These are phyloP conservation scores for Neurospora hispaniola DNA, from an alignment of 495 filamentous ascomycete genomes.

Conservation along the genomic window DNA sequence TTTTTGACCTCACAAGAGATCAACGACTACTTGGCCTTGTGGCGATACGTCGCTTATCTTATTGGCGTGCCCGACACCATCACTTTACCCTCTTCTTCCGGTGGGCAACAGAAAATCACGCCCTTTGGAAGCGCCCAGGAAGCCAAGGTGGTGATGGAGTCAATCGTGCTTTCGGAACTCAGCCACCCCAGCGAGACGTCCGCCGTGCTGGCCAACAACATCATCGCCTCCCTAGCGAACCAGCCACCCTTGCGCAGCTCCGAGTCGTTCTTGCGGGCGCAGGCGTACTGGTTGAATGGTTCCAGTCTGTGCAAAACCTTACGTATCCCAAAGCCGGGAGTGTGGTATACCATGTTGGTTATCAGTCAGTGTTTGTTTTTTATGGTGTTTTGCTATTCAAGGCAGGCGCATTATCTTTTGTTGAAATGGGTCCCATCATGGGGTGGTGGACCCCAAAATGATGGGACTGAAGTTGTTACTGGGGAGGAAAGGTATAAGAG, in stretches of 20 bases:
- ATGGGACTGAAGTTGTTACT: constrained; percentile 31
- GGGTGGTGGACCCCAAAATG: too few relatives aligned
- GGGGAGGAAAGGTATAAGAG: not conserved
- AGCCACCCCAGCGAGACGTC: constrained; percentile 46
- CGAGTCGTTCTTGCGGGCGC: constrained; percentile 52
- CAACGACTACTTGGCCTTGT: constrained; percentile 60
- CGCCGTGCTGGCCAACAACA: constrained; percentile 58
- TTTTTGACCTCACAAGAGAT: constrained; percentile 51
- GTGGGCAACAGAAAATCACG: constrained; percentile 30
- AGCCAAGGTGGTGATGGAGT: constrained; percentile 55
- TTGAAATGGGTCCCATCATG: too few relatives aligned
- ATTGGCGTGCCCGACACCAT: constrained; percentile 29
- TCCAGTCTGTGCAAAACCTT: constrained; percentile 49
- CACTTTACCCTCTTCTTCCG: not conserved
- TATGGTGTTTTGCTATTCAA: constrained; percentile 40
- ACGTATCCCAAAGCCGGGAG: constrained; percentile 43
- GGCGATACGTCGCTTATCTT: constrained; percentile 63
- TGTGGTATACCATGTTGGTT: constrained; percentile 51
- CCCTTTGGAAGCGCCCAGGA: constrained; percentile 41
- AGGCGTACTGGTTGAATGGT: constrained; percentile 60
- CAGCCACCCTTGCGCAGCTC: constrained; percentile 55
- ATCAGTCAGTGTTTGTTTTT: constrained; percentile 61
- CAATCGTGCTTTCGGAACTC: constrained; percentile 50
- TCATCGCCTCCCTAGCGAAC: constrained; percentile 52
- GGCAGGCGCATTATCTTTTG: constrained; percentile 10